A percentile compares a stretch with the other conserved stretches of the same genome.
Conservation (phyloP, 345 rosid genomes). For the Abelmoschus esculentus region DNA sequence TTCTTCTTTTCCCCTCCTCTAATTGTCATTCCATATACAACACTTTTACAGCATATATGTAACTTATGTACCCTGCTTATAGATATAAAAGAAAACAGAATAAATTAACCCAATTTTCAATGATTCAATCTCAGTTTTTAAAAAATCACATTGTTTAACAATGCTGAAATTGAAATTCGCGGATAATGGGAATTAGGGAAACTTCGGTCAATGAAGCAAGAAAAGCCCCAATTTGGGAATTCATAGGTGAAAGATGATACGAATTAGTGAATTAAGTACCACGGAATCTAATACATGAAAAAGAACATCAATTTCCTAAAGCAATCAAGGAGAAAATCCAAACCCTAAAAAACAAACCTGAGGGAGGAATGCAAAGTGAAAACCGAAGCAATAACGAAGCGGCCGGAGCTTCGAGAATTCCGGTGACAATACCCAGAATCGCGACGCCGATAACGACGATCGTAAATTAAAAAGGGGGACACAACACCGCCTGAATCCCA, state of each 20-base stretch:
- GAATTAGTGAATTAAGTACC: too few relatives aligned
- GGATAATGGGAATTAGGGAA: not conserved
- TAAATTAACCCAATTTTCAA: not conserved
- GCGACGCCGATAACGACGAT: not conserved
- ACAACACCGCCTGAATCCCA: slow-evolving; percentile 11
- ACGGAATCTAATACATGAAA: not conserved
- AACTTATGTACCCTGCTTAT: not conserved
- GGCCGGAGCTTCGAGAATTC: not conserved
- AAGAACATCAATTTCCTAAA: not conserved
- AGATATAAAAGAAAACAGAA: not conserved
- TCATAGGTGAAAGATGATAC: not conserved
- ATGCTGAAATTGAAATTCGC: not conserved
- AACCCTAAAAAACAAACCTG: slow-evolving; percentile 9
- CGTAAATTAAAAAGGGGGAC: not conserved
- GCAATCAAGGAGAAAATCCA: not conserved
- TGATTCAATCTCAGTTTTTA: not conserved
- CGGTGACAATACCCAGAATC: not conserved
- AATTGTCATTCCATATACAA: slow-evolving; percentile 13
- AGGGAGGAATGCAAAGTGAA: not conserved
- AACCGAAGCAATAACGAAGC: not conserved
- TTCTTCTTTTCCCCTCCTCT: slow-evolving; percentile 10
- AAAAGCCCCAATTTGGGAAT: not conserved
- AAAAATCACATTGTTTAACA: not conserved
- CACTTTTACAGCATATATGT: not conserved
- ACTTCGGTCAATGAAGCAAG: slow-evolving; percentile 1